Evolutionary conservation across 2,329 filamentous ascomycete species (phyloP).

Genomic region (Amesomyces nigricolor): DNA sequence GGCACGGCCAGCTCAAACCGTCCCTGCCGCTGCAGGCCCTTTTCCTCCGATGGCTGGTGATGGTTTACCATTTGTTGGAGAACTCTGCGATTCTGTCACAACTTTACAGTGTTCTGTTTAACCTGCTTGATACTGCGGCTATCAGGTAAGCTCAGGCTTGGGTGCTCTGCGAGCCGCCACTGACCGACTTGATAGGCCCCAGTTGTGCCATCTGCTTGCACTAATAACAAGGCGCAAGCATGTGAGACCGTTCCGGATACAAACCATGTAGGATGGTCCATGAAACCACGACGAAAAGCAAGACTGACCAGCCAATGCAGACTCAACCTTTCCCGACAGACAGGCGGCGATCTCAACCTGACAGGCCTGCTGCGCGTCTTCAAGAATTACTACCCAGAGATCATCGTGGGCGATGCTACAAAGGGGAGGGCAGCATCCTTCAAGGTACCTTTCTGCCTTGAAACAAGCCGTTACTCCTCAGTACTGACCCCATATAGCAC

Average conservation of each 20-base stretch:
- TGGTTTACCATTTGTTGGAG: constrained; percentile 67
- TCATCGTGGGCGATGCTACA: constrained; percentile 67
- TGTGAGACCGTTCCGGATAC: constrained; percentile 77
- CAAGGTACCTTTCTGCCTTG: constrained; percentile 40
- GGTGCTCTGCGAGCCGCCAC: neutral
- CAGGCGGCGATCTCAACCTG: constrained; percentile 67
- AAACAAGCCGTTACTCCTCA: neutral
- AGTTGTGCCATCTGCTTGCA: constrained; percentile 71
- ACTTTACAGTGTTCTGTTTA: constrained; percentile 72
- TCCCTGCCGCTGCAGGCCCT: constrained; percentile 63
- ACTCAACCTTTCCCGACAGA: constrained; percentile 52
- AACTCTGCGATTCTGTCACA: constrained; percentile 58
- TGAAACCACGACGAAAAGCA: too few relatives aligned
- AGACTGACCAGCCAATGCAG: constrained; percentile 33
- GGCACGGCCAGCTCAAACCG: constrained; percentile 71
- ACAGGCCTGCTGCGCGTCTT: constrained; percentile 73
- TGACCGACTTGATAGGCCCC: constrained; percentile 38
- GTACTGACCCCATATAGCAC: constrained; percentile 44
- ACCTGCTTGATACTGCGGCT: constrained; percentile 73
- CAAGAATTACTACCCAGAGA: constrained; percentile 87
- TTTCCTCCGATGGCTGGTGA: constrained; percentile 71
- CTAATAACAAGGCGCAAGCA: constrained; percentile 75
- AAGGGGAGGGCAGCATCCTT: constrained; percentile 57
- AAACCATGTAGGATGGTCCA: constrained; percentile 53
- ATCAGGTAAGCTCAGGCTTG: constrained; percentile 49